These are phyloP conservation scores for Pythium dissotocum DNA, from an alignment of 352 stramenopile species.

Conservation along the genomic window DNA sequence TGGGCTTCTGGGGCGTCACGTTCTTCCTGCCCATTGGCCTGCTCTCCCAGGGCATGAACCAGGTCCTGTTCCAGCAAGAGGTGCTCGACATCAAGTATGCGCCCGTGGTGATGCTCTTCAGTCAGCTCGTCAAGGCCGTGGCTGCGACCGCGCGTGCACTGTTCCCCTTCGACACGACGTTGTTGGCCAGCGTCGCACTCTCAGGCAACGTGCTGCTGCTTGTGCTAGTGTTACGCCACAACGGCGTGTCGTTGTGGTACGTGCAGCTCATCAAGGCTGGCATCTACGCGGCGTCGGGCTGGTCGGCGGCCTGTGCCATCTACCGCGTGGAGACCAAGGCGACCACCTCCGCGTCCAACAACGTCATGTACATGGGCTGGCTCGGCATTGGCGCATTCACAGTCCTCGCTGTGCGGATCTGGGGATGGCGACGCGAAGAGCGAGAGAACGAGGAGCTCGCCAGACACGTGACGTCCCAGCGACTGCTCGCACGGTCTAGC, in stretches of 20 bases:
- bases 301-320: slow-evolving; percentile 52
- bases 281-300: slow-evolving; percentile 58
- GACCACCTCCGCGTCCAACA: slow-evolving; percentile 31
- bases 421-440: slow-evolving; percentile 23
- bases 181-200: slow-evolving; percentile 41
- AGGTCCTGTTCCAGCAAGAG: slow-evolving; percentile 65
- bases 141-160: slow-evolving; percentile 45
- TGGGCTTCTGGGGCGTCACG: slow-evolving; percentile 55
- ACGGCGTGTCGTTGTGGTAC: slow-evolving; percentile 61
- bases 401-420: slow-evolving; percentile 24
- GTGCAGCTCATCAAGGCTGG: slow-evolving; percentile 53
- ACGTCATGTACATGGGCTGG: slow-evolving; percentile 64
- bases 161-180: slow-evolving; percentile 42
- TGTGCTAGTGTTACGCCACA: slow-evolving; percentile 36
- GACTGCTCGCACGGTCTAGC: background rate
- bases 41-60: slow-evolving; percentile 59
- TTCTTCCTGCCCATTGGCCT: slow-evolving; percentile 65
- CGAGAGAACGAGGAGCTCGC: slow-evolving; percentile 22
- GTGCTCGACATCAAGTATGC: slow-evolving; percentile 67
- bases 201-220: slow-evolving; percentile 41
- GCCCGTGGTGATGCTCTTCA: slow-evolving; percentile 48
- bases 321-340: slow-evolving; percentile 31
- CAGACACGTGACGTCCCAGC: background rate
- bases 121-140: slow-evolving; percentile 54
- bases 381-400: slow-evolving; percentile 39